These are phyloP conservation scores for Kentomonas sorsogonicus DNA, from an alignment of 208 protist genomes.

Conservation along the genomic window DNA sequence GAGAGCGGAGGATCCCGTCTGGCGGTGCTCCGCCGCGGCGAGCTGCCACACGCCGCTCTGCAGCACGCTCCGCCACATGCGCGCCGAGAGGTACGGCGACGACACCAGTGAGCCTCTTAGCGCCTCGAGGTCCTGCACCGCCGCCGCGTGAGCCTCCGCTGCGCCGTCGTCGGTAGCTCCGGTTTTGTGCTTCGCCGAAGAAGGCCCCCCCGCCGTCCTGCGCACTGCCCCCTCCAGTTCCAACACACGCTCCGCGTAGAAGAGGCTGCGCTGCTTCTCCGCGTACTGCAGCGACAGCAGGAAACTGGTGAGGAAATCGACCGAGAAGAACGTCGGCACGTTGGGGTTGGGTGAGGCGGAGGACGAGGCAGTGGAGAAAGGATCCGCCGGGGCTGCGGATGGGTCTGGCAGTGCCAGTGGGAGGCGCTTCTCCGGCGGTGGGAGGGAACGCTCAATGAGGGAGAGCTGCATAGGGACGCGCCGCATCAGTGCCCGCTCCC, in stretches of 20 bases:
- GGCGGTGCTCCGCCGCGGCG: slow-evolving; percentile 21
- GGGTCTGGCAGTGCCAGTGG: too few relatives aligned
- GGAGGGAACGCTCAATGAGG: slow-evolving; percentile 60
- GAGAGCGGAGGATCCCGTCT: not conserved
- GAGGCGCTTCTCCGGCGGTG: slow-evolving; percentile 15
- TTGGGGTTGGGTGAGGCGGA: not conserved
- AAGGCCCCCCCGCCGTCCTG: too few relatives aligned
- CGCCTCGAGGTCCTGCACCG: slow-evolving; percentile 20
- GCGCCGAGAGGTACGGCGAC: slow-evolving; percentile 42
- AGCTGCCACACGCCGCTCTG: slow-evolving; percentile 45
- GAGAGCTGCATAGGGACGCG: slow-evolving; percentile 60
- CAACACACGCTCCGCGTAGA: too few relatives aligned
- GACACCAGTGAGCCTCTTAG: slow-evolving; percentile 28
- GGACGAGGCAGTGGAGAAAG: too few relatives aligned
- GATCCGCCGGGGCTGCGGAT: too few relatives aligned
- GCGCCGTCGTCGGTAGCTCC: too few relatives aligned
- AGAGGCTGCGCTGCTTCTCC: too few relatives aligned
- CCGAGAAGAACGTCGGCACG: not conserved
- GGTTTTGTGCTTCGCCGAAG: too few relatives aligned
- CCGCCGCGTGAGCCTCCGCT: too few relatives aligned
- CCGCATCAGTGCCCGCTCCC: slow-evolving; percentile 62
- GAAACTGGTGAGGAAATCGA: too few relatives aligned
- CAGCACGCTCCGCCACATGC: slow-evolving; percentile 60
- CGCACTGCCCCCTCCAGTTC: too few relatives aligned
- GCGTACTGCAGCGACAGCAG: too few relatives aligned